A percentile compares a stretch with the other conserved stretches of the same genome.
Evolutionary conservation across 2,329 filamentous ascomycete genomes (phyloP).

Genomic region (Akanthomyces muscarius): DNA sequence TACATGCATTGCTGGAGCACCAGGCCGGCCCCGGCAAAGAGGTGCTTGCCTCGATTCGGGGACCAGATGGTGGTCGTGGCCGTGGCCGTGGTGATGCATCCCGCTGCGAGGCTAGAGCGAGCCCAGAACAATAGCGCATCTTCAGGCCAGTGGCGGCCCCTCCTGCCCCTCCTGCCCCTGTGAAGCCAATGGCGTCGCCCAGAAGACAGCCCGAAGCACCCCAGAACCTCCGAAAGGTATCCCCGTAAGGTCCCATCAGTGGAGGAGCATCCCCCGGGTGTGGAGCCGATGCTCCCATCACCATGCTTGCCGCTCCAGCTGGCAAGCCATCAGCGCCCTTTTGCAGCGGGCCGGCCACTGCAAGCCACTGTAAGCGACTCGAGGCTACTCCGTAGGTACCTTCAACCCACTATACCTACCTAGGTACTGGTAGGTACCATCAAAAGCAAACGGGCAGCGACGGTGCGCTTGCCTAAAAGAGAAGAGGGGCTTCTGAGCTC

Average conservation of each 20-base stretch:
- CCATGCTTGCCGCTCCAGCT: neutral
- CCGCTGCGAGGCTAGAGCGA: neutral
- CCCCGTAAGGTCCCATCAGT: no score
- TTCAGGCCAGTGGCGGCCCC: neutral
- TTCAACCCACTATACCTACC: no score
- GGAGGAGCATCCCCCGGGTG: neutral
- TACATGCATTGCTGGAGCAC: neutral
- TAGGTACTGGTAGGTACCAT: no score
- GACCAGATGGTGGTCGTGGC: no score
- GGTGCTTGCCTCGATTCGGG: no score
- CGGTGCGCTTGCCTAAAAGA: constrained; percentile 1
- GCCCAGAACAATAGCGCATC: neutral
- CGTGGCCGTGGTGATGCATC: neutral
- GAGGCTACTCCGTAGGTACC: no score
- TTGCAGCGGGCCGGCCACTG: neutral
- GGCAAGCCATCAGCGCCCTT: neutral
- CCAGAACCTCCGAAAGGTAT: neutral
- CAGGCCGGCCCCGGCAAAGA: no score
- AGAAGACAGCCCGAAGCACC: neutral
- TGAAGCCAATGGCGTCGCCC: neutral
- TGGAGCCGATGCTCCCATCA: constrained; percentile 1
- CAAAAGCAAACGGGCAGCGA: constrained; percentile 1
- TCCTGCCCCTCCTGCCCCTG: no score
- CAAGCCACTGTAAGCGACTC: neutral
- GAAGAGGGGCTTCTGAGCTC: constrained; percentile 1